These are phyloP conservation scores for Tephrocybe sp. DNA, from an alignment of 768 basidiomycete genomes.

Conservation along the genomic window DNA sequence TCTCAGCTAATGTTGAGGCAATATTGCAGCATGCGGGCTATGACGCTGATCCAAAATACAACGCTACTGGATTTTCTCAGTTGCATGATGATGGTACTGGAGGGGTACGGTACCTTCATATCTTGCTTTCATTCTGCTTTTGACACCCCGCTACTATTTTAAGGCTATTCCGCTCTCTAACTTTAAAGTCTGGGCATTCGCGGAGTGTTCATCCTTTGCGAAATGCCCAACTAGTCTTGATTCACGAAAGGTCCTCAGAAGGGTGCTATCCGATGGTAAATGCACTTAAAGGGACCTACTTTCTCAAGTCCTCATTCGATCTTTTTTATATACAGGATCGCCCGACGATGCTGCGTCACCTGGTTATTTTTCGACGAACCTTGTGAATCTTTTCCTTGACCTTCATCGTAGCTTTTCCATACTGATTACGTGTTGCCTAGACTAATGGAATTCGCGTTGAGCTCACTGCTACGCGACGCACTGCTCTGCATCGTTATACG, in stretches of 20 bases:
- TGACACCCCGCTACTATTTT: neutral
- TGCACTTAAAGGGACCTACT: neutral
- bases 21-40: constrained; percentile 44
- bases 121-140: neutral
- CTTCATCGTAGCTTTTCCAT: neutral
- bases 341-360: constrained; percentile 63
- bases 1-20: neutral
- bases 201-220: constrained; percentile 48
- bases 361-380: constrained; percentile 63
- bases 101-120: constrained; percentile 35
- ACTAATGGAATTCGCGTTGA: constrained; percentile 57
- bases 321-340: constrained; percentile 36
- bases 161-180: constrained; percentile 54
- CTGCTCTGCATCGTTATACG: constrained; percentile 58
- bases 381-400: constrained; percentile 29
- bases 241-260: constrained; percentile 44
- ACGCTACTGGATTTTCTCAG: constrained; percentile 59
- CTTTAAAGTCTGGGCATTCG: constrained; percentile 59
- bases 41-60: constrained; percentile 37
- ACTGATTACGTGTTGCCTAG: constrained; percentile 22
- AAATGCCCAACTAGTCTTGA: constrained; percentile 48
- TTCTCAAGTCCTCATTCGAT: too few species aligned
- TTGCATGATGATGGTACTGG: constrained; percentile 64
- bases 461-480: constrained; percentile 55
- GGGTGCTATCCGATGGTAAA: constrained; percentile 48